Conservation (phyloP, 2,329 filamentous ascomycete species). For the Tolypocladium tropicale region DNA sequence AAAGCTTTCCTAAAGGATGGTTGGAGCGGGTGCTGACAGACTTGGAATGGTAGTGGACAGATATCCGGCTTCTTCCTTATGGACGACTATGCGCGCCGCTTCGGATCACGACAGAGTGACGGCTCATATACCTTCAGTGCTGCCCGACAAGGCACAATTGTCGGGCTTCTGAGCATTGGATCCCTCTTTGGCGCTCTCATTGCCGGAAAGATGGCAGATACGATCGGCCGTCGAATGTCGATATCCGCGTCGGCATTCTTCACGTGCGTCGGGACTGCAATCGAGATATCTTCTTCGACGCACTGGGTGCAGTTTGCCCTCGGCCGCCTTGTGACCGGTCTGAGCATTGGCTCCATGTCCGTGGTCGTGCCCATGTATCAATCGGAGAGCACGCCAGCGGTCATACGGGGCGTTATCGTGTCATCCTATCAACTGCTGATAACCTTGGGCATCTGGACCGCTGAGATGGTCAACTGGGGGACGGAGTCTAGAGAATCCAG, state of each 20-base stretch:
- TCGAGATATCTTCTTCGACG: conserved; percentile 46
- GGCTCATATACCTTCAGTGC: conserved; percentile 41
- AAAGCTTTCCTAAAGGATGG: neutral
- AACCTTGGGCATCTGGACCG: conserved; percentile 54
- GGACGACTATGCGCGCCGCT: conserved; percentile 44
- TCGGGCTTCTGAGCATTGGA: conserved; percentile 51
- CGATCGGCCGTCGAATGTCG: conserved; percentile 48
- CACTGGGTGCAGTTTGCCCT: conserved; percentile 56
- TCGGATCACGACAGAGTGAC: conserved; percentile 31
- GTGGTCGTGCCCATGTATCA: conserved; percentile 61
- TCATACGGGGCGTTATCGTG: conserved; percentile 54
- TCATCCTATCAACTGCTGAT: conserved; percentile 60
- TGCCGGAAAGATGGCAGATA: conserved; percentile 51
- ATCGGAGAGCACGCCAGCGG: conserved; percentile 53
- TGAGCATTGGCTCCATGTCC: conserved; percentile 54
- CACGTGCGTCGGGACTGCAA: conserved; percentile 52
- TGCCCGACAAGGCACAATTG: conserved; percentile 49
- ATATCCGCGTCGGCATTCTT: conserved; percentile 54
- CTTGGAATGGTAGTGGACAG: conserved; percentile 36
- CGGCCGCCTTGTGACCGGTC: conserved; percentile 54
- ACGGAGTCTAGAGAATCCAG: conserved; percentile 36
- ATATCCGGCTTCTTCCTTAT: conserved; percentile 53
- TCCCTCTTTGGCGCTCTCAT: conserved; percentile 47
- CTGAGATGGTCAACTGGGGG: conserved; percentile 51
- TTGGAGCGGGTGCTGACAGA: neutral